These are phyloP conservation scores for Pilaira anomala DNA, from an alignment of 192 early-diverging fungal genomes.

Conservation along the genomic window DNA sequence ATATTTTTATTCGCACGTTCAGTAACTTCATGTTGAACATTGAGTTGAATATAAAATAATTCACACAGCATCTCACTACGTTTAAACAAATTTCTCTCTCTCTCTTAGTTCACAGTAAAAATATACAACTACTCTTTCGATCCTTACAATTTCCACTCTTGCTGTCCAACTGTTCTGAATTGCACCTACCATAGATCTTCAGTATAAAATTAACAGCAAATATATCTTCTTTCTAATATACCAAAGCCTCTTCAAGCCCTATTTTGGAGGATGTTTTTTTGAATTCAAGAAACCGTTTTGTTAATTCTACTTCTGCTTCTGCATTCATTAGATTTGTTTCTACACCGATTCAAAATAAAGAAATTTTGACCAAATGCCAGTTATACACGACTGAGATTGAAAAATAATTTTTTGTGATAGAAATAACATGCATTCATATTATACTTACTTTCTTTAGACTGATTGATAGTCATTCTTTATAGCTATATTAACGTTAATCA, in stretches of 20 bases:
- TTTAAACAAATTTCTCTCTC: not conserved
- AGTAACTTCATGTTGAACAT: constrained; percentile 2
- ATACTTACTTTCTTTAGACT: too few species aligned
- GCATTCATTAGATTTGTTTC: not conserved
- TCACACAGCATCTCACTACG: constrained; percentile 7
- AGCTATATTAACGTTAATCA: too few species aligned
- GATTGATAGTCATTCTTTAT: too few species aligned
- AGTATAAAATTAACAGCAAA: too few species aligned
- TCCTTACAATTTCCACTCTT: constrained; percentile 15
- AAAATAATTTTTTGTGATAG: too few species aligned
- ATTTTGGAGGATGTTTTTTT: constrained; percentile 5
- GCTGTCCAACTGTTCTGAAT: constrained; percentile 5
- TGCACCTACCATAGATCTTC: not conserved
- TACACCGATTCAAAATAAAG: too few species aligned
- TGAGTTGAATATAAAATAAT: constrained; percentile 3
- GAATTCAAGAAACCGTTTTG: constrained; percentile 6
- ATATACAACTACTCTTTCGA: not conserved
- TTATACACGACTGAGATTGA: too few species aligned
- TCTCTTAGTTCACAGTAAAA: not conserved
- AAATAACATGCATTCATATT: too few species aligned
- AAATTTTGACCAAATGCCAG: too few species aligned
- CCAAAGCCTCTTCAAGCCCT: constrained; percentile 11
- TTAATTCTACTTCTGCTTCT: not conserved
- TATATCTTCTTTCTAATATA: not conserved
- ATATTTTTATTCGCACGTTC: constrained; percentile 1